Percentiles rank a stretch among this genome's conserved stretches.
Conservation (phyloP, 2,329 filamentous ascomycete genomes). For the Shiraia bambusicola region DNA sequence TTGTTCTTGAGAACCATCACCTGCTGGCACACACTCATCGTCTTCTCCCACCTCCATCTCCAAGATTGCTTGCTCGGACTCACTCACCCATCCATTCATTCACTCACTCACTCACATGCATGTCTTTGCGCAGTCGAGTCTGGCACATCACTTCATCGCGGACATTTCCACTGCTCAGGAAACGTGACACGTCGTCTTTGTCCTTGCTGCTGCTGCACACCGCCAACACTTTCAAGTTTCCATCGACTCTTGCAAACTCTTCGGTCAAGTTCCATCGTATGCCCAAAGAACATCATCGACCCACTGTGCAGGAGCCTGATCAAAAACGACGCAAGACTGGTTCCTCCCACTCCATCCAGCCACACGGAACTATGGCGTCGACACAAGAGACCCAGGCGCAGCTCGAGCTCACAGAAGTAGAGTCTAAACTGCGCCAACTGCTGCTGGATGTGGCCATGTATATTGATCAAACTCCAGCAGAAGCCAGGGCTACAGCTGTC, state of each 20-base stretch:
- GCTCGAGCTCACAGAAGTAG: constrained; percentile 67
- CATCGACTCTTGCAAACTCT: constrained; percentile 8
- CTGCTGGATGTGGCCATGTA: constrained; percentile 79
- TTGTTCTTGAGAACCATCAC: background rate
- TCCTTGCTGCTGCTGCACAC: background rate
- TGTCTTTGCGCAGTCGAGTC: constrained; percentile 33
- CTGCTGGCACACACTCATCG: background rate
- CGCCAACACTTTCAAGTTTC: constrained; percentile 1
- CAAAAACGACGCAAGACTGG: constrained; percentile 37
- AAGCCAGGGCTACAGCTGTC: constrained; percentile 31
- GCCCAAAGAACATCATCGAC: constrained; percentile 26
- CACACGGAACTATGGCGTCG: constrained; percentile 35
- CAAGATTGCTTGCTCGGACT: no score
- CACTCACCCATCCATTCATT: background rate
- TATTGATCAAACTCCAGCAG: constrained; percentile 53
- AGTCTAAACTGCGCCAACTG: constrained; percentile 71
- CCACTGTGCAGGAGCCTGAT: constrained; percentile 26
- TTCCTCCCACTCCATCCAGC: constrained; percentile 22
- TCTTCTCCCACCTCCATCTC: background rate
- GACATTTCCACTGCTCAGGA: constrained; percentile 24
- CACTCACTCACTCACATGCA: constrained; percentile 35
- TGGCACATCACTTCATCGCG: constrained; percentile 31
- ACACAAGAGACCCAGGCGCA: constrained; percentile 15
- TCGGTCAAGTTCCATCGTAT: constrained; percentile 22
- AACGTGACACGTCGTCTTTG: constrained; percentile 20